Conservation (phyloP, 257 asterid species). For the Sherardia arvensis region DNA sequence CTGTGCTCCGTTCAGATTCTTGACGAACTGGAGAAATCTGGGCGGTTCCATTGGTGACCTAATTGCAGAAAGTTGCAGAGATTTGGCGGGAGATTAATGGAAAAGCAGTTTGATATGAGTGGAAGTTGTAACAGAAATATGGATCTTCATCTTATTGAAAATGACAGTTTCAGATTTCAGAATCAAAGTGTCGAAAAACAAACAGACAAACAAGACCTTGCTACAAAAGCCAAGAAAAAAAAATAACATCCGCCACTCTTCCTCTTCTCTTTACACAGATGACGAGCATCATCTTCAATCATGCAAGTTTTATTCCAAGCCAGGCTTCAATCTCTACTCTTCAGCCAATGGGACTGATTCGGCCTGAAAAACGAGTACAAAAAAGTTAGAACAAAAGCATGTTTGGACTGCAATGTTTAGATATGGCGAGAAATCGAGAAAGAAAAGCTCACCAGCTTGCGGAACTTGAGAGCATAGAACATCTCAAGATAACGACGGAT, state of each 20-base stretch:
- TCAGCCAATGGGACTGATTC: slow-evolving; percentile 72
- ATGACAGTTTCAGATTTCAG: slow-evolving; percentile 2
- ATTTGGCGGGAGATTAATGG: background rate
- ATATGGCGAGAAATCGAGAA: no score
- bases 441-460: slow-evolving; percentile 57
- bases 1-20: slow-evolving; percentile 20
- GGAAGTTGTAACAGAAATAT: background rate
- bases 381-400: background rate
- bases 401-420: background rate
- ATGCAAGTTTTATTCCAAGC: slow-evolving; percentile 1
- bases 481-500: slow-evolving; percentile 83
- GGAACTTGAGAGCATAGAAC: slow-evolving; percentile 78
- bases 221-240: background rate
- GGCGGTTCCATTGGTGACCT: slow-evolving; percentile 20
- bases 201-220: background rate
- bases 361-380: slow-evolving; percentile 35
- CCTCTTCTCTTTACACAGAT: slow-evolving; percentile 6
- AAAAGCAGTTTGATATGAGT: background rate
- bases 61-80: background rate
- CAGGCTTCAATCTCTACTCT: slow-evolving; percentile 23
- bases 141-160: slow-evolving; percentile 5
- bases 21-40: slow-evolving; percentile 16
- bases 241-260: slow-evolving; percentile 10
- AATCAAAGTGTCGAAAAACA: background rate
- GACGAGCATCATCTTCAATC: background rate